A percentile compares a stretch with the other conserved stretches of the same genome.
Conservation (phyloP, 768 basidiomycete genomes). For the Rhodosporidiobolus odoratus region DNA sequence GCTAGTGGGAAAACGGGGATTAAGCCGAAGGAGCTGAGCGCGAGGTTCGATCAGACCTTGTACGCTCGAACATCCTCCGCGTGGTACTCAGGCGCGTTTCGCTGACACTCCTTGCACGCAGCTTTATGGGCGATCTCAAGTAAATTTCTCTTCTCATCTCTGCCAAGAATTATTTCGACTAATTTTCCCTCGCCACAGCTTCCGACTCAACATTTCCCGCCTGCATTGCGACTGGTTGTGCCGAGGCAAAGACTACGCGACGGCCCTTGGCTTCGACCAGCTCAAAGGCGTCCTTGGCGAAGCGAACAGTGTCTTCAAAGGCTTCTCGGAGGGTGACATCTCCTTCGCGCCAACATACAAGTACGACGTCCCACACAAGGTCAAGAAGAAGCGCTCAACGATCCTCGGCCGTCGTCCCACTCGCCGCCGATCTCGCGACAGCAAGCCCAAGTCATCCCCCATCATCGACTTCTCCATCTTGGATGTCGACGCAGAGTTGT, state of each 20-base stretch:
- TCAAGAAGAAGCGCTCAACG: slow-evolving; percentile 49
- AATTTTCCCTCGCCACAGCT: slow-evolving; percentile 57
- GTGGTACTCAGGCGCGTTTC: too few relatives aligned
- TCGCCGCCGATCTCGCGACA: too few relatives aligned
- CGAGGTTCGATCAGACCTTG: slow-evolving; percentile 82
- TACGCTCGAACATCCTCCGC: neutral
- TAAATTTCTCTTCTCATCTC: neutral
- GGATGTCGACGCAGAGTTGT: neutral
- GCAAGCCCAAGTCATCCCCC: neutral
- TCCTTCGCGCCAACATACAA: slow-evolving; percentile 87
- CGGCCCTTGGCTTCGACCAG: slow-evolving; percentile 87
- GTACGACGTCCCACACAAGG: slow-evolving; percentile 66
- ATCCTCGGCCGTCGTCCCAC: neutral
- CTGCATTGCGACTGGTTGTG: slow-evolving; percentile 93
- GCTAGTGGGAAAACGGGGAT: slow-evolving; percentile 11
- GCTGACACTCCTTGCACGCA: neutral
- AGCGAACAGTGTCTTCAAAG: slow-evolving; percentile 60
- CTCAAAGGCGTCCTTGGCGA: slow-evolving; percentile 67
- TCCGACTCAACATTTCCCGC: slow-evolving; percentile 78
- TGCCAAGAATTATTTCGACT: neutral
- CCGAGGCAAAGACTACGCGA: slow-evolving; percentile 71
- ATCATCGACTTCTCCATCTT: neutral
- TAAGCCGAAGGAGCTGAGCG: slow-evolving; percentile 61
- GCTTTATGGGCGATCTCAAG: slow-evolving; percentile 69
- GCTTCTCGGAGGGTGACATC: slow-evolving; percentile 74